Conservation (phyloP, 2,329 filamentous ascomycete species). For the Emergomyces orientalis region DNA sequence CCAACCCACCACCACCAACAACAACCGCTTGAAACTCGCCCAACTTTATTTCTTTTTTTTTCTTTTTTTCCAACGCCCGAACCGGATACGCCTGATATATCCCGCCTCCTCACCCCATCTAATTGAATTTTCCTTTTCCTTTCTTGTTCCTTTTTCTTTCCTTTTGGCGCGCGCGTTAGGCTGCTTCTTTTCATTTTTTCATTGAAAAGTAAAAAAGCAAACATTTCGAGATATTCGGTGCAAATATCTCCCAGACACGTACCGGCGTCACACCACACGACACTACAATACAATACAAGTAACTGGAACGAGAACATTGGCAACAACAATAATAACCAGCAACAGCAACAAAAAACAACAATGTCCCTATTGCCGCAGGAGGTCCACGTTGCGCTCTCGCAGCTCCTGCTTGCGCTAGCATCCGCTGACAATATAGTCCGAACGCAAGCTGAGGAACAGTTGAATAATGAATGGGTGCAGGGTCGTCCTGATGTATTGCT, state of each 20-base stretch:
- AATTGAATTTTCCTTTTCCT: background rate
- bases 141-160: background rate
- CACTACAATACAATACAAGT: background rate
- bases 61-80: background rate
- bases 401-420: conserved; percentile 81
- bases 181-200: background rate
- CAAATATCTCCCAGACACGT: background rate
- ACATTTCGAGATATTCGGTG: background rate
- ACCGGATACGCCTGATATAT: background rate
- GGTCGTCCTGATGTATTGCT: conserved; percentile 75
- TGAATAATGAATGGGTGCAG: conserved; percentile 82
- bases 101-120: background rate
- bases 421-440: conserved; percentile 80
- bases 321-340: background rate
- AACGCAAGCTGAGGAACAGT: conserved; percentile 77
- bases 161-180: background rate
- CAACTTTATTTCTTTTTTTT: background rate
- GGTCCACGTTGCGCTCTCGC: conserved; percentile 70
- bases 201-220: background rate
- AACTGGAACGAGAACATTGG: background rate
- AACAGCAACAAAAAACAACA: background rate
- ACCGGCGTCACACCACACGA: background rate
- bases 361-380: conserved; percentile 86
- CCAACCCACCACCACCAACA: background rate
- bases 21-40: background rate